A percentile compares a stretch with the other conserved stretches of the same genome.
phyloP scores from a whole-genome alignment of 345 rosid species.

The Laguncularia racemosa region DNA sequence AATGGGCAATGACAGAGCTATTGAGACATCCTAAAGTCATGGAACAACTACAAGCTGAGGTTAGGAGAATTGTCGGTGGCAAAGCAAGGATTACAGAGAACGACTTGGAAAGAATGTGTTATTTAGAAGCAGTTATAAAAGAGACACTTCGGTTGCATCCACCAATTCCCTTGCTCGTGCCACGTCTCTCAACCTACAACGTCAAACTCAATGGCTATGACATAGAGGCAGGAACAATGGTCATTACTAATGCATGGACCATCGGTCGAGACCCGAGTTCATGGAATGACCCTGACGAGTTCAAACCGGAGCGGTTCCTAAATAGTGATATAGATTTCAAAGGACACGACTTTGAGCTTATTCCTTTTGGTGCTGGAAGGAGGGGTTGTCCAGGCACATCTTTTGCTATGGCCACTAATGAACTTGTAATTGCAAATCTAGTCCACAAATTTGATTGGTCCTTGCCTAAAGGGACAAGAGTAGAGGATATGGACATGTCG shows the following conservation, averaged over 20 bases:
- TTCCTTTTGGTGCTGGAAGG: conserved; percentile 34
- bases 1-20: no score
- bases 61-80: not conserved
- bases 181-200: conserved; percentile 17
- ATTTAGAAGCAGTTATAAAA: conserved; percentile 29
- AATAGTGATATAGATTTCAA: conserved; percentile 17
- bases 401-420: conserved; percentile 14
- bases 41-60: no score
- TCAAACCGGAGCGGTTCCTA: conserved; percentile 32
- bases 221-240: conserved; percentile 19
- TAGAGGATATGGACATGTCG: conserved; percentile 23
- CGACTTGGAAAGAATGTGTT: conserved; percentile 12
- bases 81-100: conserved; percentile 4
- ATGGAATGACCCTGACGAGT: conserved; percentile 24
- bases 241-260: conserved; percentile 20
- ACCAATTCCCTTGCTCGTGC: conserved; percentile 29
- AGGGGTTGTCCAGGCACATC: conserved; percentile 24
- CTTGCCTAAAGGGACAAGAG: conserved; percentile 14
- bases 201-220: conserved; percentile 20
- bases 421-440: conserved; percentile 23
- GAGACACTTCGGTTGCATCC: conserved; percentile 32
- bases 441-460: conserved; percentile 26
- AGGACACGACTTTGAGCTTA: conserved; percentile 25
- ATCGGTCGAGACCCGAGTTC: conserved; percentile 27
- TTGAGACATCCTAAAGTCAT: no score